A percentile compares a stretch with the other conserved stretches of the same genome.
These are phyloP conservation scores for Plenodomus tracheiphilus DNA, from an alignment of 2,329 filamentous ascomycete genomes.

Conservation along the genomic window DNA sequence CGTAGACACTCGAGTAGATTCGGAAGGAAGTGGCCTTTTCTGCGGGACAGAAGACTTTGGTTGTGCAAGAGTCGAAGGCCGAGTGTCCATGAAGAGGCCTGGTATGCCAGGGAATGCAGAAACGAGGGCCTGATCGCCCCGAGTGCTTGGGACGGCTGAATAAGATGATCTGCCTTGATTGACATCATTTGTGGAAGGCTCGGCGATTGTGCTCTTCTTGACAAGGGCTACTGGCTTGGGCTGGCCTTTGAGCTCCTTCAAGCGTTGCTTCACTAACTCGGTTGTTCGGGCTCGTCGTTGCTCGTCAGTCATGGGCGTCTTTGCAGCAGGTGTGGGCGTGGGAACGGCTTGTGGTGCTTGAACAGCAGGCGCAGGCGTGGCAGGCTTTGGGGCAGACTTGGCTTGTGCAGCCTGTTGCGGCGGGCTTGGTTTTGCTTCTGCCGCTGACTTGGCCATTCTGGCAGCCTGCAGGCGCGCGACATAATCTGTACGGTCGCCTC, in stretches of 20 bases:
- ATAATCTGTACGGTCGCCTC: constrained; percentile 72
- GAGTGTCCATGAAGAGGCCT: constrained; percentile 55
- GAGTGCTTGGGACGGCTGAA: constrained; percentile 3
- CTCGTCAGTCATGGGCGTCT: constrained; percentile 35
- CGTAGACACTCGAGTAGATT: constrained; percentile 64
- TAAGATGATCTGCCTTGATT: constrained; percentile 1
- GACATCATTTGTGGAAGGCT: constrained; percentile 1
- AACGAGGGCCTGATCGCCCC: constrained; percentile 7
- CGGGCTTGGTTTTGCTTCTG: constrained; percentile 22
- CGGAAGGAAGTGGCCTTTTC: constrained; percentile 69
- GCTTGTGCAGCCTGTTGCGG: constrained; percentile 25
- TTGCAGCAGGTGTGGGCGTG: not conserved
- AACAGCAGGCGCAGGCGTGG: constrained; percentile 11
- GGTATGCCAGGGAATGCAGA: constrained; percentile 50
- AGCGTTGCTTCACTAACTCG: constrained; percentile 74
- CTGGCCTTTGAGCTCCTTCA: constrained; percentile 62
- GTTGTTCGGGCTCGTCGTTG: constrained; percentile 65
- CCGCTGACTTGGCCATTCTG: constrained; percentile 59
- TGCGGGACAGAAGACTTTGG: constrained; percentile 13
- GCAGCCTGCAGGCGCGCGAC: constrained; percentile 76
- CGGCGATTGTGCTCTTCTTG: constrained; percentile 13
- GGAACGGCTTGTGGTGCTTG: constrained; percentile 10
- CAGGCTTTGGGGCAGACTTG: not conserved
- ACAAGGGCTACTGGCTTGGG: constrained; percentile 14
- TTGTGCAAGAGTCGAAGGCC: constrained; percentile 8